These are phyloP conservation scores for Zancudomyces culisetae DNA, from an alignment of 371 early-diverging fungal species.

Conservation along the genomic window DNA sequence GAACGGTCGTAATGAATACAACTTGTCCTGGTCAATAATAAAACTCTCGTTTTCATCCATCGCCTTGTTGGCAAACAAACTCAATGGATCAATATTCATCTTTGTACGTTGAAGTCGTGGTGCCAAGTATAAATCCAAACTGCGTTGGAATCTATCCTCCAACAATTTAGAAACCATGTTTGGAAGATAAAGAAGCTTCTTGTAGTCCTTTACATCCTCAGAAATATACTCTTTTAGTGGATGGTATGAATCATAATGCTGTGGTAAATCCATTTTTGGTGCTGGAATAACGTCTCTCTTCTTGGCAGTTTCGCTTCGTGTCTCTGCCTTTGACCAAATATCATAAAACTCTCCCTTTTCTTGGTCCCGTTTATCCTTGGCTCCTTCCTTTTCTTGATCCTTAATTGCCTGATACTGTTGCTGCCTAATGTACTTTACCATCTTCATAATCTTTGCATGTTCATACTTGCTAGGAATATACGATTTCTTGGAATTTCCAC, in stretches of 20 bases:
- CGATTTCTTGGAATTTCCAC: slow-evolving; percentile 85
- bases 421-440: slow-evolving; percentile 77
- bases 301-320: slow-evolving; percentile 32
- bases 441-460: slow-evolving; percentile 78
- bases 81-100: slow-evolving; percentile 79
- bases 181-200: slow-evolving; percentile 65
- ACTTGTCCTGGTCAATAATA: too few species aligned
- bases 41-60: too few species aligned
- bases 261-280: slow-evolving; percentile 77
- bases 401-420: too few species aligned
- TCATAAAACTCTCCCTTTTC: slow-evolving; percentile 58
- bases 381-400: too few species aligned
- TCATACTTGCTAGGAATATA: slow-evolving; percentile 91
- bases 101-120: slow-evolving; percentile 79
- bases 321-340: slow-evolving; percentile 41
- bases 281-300: slow-evolving; percentile 50
- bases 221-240: slow-evolving; percentile 74
- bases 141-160: slow-evolving; percentile 86
- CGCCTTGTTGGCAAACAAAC: too few species aligned
- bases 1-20: too few species aligned
- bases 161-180: slow-evolving; percentile 61
- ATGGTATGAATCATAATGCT: slow-evolving; percentile 86
- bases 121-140: slow-evolving; percentile 88
- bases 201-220: slow-evolving; percentile 56
- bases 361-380: slow-evolving; percentile 35